These are phyloP conservation scores for Penicillium sp. DNA, from an alignment of 2,329 filamentous ascomycete genomes.

Conservation along the genomic window DNA sequence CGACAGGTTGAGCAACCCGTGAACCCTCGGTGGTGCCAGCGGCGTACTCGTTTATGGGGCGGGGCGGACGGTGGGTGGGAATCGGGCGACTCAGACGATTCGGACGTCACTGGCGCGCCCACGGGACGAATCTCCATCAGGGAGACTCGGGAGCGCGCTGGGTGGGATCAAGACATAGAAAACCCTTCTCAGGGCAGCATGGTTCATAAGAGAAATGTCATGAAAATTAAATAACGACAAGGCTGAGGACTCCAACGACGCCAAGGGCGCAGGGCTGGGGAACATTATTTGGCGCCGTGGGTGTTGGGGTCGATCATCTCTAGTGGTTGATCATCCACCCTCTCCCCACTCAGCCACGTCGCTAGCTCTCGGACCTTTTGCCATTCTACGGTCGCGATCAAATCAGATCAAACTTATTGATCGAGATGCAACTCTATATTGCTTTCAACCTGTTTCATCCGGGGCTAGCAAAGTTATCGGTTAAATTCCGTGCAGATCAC, in stretches of 20 bases:
- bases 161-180: constrained; percentile 24
- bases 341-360: constrained; percentile 1
- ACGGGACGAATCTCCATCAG: constrained; percentile 2
- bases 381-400: neutral
- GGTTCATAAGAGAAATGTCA: neutral
- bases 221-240: neutral
- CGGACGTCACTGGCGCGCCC: constrained; percentile 2
- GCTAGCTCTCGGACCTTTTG: neutral
- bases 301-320: neutral
- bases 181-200: constrained; percentile 3
- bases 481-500: neutral
- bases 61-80: constrained; percentile 14
- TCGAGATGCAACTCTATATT: neutral
- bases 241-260: constrained; percentile 4
- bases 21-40: constrained; percentile 45
- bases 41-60: constrained; percentile 34
- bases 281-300: neutral
- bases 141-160: constrained; percentile 1
- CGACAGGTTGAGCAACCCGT: constrained; percentile 44
- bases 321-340: constrained; percentile 1
- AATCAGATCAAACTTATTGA: neutral
- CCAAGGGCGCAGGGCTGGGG: neutral
- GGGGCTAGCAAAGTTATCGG: neutral
- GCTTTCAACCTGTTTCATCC: neutral
- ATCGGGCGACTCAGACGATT: constrained; percentile 2